phyloP scores from a whole-genome alignment of 2,329 filamentous ascomycete species.

The Teratosphaeria zuluensis region DNA sequence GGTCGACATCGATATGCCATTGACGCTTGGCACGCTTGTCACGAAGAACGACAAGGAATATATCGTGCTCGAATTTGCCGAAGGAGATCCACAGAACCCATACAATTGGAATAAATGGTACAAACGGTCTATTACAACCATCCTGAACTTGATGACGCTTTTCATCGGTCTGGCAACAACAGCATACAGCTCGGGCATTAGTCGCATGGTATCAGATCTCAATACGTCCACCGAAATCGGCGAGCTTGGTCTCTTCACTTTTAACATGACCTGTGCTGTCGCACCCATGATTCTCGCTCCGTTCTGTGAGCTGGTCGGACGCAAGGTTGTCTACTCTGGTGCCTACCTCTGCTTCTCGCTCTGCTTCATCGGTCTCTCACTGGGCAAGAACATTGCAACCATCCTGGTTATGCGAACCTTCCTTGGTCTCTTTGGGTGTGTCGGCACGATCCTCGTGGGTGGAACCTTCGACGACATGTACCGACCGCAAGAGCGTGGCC shows the following conservation, averaged over 20 bases:
- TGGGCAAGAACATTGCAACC: slow-evolving; percentile 40
- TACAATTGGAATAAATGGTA: slow-evolving; percentile 40
- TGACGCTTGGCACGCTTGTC: slow-evolving; percentile 37
- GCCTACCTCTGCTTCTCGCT: slow-evolving; percentile 38
- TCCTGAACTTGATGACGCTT: slow-evolving; percentile 44
- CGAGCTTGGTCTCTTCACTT: slow-evolving; percentile 41
- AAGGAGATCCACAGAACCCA: slow-evolving; percentile 40
- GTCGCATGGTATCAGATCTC: slow-evolving; percentile 37
- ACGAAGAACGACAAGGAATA: slow-evolving; percentile 35
- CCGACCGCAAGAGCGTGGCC: slow-evolving; percentile 34
- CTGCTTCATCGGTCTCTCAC: slow-evolving; percentile 40
- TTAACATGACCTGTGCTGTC: slow-evolving; percentile 41
- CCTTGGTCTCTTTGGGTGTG: slow-evolving; percentile 41
- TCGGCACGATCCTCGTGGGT: slow-evolving; percentile 42
- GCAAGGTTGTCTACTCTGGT: slow-evolving; percentile 38
- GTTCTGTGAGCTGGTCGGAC: slow-evolving; percentile 42
- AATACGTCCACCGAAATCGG: slow-evolving; percentile 34
- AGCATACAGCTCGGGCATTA: slow-evolving; percentile 42
- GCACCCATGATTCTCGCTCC: slow-evolving; percentile 41
- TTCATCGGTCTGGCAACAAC: slow-evolving; percentile 48
- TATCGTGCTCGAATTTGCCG: slow-evolving; percentile 38
- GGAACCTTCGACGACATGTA: slow-evolving; percentile 44
- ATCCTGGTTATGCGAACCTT: slow-evolving; percentile 39
- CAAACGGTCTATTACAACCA: slow-evolving; percentile 38
- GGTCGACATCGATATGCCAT: slow-evolving; percentile 41